Evolutionary conservation across 495 filamentous ascomycete species (phyloP).

Genomic region (Penicillium alfredii): DNA sequence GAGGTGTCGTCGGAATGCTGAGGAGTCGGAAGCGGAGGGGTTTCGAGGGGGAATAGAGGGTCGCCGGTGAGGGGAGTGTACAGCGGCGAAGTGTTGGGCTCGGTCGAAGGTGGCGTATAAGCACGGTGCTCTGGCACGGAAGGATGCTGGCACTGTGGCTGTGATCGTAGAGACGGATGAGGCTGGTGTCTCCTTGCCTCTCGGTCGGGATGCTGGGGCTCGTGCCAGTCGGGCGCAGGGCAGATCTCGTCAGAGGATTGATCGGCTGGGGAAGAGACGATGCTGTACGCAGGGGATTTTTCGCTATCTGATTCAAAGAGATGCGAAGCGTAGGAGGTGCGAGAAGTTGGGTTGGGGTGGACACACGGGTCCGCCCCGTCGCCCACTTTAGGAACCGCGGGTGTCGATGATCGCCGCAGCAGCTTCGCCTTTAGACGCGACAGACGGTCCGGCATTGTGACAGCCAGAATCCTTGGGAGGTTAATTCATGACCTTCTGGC

Average conservation of each 20-base stretch:
- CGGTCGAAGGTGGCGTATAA: conserved; percentile 13
- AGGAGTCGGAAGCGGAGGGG: conserved; percentile 17
- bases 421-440: conserved; percentile 36
- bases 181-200: conserved; percentile 1
- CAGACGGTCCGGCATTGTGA: conserved; percentile 32
- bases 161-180: conserved; percentile 4
- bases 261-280: conserved; percentile 15
- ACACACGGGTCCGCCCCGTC: conserved; percentile 25
- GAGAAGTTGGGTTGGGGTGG: conserved; percentile 24
- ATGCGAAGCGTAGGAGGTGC: conserved; percentile 11
- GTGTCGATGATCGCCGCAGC: conserved; percentile 35
- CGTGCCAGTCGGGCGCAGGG: conserved; percentile 4
- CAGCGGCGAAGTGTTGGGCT: conserved; percentile 12
- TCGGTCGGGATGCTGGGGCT: conserved; percentile 7
- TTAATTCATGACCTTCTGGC: no score
- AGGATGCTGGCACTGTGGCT: conserved; percentile 8
- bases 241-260: conserved; percentile 11
- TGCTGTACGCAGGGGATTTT: conserved; percentile 18
- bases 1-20: conserved; percentile 24
- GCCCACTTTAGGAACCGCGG: conserved; percentile 24
- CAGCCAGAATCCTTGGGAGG: no score
- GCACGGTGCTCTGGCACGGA: conserved; percentile 4
- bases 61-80: conserved; percentile 23
- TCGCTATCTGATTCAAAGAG: conserved; percentile 21
- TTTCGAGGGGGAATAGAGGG: conserved; percentile 14